A percentile compares a stretch with the other conserved stretches of the same genome.
These are phyloP conservation scores for Priceomyces haplophilus DNA, from an alignment of 805 yeast species.

Conservation along the genomic window DNA sequence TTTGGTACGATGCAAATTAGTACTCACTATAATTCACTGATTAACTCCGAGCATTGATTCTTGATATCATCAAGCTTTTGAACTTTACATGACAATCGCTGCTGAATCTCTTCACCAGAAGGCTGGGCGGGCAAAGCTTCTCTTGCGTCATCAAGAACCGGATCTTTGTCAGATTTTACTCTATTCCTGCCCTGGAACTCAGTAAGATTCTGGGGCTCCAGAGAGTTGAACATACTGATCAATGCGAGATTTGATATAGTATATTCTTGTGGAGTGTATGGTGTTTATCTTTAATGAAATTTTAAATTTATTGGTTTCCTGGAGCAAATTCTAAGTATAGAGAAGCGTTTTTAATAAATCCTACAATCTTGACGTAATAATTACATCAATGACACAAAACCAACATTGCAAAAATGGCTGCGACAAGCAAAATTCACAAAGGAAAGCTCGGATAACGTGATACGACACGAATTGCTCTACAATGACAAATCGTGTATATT, in stretches of 20 bases:
- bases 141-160: neutral
- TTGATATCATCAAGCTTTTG: conserved; percentile 29
- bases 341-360: neutral
- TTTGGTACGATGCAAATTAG: neutral
- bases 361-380: neutral
- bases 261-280: no score
- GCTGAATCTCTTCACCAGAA: conserved; percentile 7
- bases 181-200: neutral
- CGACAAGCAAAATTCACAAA: no score
- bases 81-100: conserved; percentile 12
- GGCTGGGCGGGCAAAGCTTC: neutral
- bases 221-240: conserved; percentile 2
- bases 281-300: no score
- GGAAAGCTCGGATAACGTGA: no score
- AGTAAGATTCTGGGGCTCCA: neutral
- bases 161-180: neutral
- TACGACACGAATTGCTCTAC: no score
- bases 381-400: neutral
- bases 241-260: no score
- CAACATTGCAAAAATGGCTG: no score
- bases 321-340: neutral
- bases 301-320: no score
- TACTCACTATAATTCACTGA: conserved; percentile 29
- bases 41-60: conserved; percentile 29
- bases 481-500: no score